These are phyloP conservation scores for Pichia sp. DNA, from an alignment of 1,139 yeast species.

Conservation along the genomic window DNA sequence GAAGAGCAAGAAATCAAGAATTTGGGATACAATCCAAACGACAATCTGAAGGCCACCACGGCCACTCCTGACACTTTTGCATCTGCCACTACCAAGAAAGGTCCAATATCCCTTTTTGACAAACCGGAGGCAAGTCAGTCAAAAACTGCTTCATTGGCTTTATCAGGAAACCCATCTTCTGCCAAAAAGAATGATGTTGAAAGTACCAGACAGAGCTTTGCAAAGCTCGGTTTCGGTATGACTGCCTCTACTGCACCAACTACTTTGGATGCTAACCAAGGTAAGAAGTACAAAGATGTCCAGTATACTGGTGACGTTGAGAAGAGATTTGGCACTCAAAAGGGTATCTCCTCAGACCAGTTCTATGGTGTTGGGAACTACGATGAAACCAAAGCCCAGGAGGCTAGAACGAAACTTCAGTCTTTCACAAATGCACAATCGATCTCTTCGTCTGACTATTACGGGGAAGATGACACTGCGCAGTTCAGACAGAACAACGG, in stretches of 20 bases:
- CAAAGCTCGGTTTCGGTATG: constrained; percentile 85
- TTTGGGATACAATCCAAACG: constrained; percentile 67
- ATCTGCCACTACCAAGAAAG: constrained; percentile 3
- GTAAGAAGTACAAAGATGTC: constrained; percentile 40
- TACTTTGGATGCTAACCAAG: constrained; percentile 23
- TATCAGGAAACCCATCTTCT: constrained; percentile 3
- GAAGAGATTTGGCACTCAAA: constrained; percentile 79
- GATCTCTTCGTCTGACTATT: constrained; percentile 87
- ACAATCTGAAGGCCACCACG: constrained; percentile 22
- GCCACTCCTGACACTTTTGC: constrained; percentile 5
- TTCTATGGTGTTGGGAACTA: constrained; percentile 84
- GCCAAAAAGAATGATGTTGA: constrained; percentile 35
- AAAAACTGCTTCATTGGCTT: constrained; percentile 12
- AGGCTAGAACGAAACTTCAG: constrained; percentile 75
- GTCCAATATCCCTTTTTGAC: constrained; percentile 21
- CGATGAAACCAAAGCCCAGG: constrained; percentile 73
- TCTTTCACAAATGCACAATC: constrained; percentile 82
- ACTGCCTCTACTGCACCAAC: constrained; percentile 37
- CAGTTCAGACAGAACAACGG: constrained; percentile 31
- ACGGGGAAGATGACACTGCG: constrained; percentile 63
- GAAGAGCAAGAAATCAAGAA: constrained; percentile 73
- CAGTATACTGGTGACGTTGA: constrained; percentile 65
- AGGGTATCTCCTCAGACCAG: constrained; percentile 94
- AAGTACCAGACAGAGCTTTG: constrained; percentile 65
- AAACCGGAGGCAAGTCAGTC: not conserved